Evolutionary conservation across 148 eudicot species (phyloP).

Genomic region (Heliosperma pusillum): DNA sequence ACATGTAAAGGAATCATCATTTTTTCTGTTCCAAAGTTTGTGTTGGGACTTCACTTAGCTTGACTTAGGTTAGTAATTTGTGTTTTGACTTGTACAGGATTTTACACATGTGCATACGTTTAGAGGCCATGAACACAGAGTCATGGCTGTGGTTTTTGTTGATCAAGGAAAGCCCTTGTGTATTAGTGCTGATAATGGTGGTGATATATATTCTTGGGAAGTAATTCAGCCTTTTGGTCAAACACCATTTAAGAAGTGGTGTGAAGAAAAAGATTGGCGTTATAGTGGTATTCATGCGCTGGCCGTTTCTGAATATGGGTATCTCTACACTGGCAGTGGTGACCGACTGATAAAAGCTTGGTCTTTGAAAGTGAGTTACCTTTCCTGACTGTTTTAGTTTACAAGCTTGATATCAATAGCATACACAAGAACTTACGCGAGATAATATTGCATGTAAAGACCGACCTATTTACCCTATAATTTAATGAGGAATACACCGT

Average conservation of each 20-base stretch:
- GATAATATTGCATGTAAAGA: neutral
- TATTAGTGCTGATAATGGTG: slow-evolving; percentile 87
- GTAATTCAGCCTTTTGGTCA: slow-evolving; percentile 47
- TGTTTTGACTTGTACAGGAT: slow-evolving; percentile 46
- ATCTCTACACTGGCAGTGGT: slow-evolving; percentile 83
- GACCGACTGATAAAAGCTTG: slow-evolving; percentile 87
- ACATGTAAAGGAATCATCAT: neutral
- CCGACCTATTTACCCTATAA: neutral
- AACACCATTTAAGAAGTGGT: slow-evolving; percentile 59
- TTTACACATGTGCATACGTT: slow-evolving; percentile 71
- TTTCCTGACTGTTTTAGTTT: neutral
- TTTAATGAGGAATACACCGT: too few species aligned
- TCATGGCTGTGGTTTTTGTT: slow-evolving; percentile 64
- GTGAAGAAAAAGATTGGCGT: slow-evolving; percentile 88
- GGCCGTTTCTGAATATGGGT: slow-evolving; percentile 63
- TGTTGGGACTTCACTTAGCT: neutral
- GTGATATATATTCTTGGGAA: slow-evolving; percentile 72
- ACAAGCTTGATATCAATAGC: slow-evolving; percentile 1
- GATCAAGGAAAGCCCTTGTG: slow-evolving; percentile 67
- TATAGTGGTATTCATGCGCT: slow-evolving; percentile 90
- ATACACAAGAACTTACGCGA: neutral
- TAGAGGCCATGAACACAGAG: slow-evolving; percentile 74
- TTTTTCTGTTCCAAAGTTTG: slow-evolving; percentile 8
- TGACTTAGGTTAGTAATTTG: neutral
- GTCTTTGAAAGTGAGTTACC: slow-evolving; percentile 54